These are phyloP conservation scores for Lepidium sativum DNA, from an alignment of 345 rosid genomes.

Conservation along the genomic window DNA sequence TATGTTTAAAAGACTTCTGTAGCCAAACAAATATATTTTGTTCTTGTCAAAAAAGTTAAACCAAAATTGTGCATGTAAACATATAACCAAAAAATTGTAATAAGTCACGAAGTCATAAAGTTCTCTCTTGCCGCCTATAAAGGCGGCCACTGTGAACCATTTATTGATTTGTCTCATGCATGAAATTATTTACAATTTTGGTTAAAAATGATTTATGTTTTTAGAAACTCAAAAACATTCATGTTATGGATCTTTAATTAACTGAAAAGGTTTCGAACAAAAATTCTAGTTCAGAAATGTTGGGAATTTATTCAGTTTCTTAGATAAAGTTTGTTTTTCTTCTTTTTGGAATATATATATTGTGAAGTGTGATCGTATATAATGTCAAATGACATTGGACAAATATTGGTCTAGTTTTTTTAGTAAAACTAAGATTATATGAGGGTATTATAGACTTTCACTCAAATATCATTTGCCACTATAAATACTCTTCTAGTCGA, in stretches of 20 bases:
- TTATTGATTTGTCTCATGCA: no score
- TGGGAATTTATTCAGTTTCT: not conserved
- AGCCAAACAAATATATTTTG: not conserved
- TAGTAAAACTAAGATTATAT: not conserved
- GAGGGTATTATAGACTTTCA: constrained; percentile 1
- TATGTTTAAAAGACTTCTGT: not conserved
- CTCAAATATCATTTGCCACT: not conserved
- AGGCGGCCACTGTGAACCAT: not conserved
- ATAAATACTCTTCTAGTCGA: constrained; percentile 1
- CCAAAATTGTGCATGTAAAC: not conserved
- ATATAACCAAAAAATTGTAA: not conserved
- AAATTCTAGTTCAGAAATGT: not conserved
- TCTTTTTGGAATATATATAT: no score
- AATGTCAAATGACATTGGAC: not conserved
- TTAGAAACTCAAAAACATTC: not conserved
- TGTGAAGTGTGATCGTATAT: no score
- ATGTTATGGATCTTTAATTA: not conserved
- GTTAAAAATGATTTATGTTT: no score
- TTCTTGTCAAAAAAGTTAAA: not conserved
- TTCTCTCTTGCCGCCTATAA: no score
- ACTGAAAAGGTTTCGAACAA: not conserved
- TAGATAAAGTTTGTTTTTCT: not conserved
- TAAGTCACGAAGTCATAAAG: not conserved
- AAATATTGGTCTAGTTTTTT: not conserved
- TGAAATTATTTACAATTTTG: no score